These are phyloP conservation scores for Globisporangium nagaii DNA, from an alignment of 352 stramenopile species.

Conservation along the genomic window DNA sequence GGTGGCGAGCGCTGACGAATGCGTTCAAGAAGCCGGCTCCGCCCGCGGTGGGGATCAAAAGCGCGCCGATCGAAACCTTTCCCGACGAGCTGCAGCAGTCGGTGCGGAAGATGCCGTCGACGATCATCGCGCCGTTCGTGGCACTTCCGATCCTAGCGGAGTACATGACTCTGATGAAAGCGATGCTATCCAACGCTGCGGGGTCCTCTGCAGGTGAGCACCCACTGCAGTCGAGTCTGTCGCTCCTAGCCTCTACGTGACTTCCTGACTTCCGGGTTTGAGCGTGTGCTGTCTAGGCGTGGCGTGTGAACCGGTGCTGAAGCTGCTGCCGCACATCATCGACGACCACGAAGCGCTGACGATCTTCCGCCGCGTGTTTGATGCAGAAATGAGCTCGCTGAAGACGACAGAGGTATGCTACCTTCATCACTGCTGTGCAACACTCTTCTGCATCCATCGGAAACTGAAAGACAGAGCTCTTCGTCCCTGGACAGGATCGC, in stretches of 20 bases:
- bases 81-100: constrained; percentile 43
- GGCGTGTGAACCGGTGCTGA: constrained; percentile 59
- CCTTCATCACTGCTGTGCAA: not conserved
- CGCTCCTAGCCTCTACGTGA: not conserved
- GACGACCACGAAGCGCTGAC: constrained; percentile 64
- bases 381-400: constrained; percentile 32
- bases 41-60: constrained; percentile 64
- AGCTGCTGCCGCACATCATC: constrained; percentile 61
- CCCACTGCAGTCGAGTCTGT: too few species aligned
- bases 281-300: constrained; percentile 21
- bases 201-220: constrained; percentile 35
- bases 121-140: constrained; percentile 60
- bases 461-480: too few species aligned
- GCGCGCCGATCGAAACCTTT: constrained; percentile 39
- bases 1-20: constrained; percentile 68
- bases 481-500: constrained; percentile 57
- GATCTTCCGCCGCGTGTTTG: constrained; percentile 57
- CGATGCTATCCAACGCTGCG: constrained; percentile 31
- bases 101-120: constrained; percentile 56
- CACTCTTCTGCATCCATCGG: too few species aligned
- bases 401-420: constrained; percentile 39
- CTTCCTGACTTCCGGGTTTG: not conserved
- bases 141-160: constrained; percentile 62
- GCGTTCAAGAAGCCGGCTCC: constrained; percentile 50
- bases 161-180: constrained; percentile 68